Evolutionary conservation across 257 asterid genomes (phyloP).

Genomic region (Eustoma russellianum): DNA sequence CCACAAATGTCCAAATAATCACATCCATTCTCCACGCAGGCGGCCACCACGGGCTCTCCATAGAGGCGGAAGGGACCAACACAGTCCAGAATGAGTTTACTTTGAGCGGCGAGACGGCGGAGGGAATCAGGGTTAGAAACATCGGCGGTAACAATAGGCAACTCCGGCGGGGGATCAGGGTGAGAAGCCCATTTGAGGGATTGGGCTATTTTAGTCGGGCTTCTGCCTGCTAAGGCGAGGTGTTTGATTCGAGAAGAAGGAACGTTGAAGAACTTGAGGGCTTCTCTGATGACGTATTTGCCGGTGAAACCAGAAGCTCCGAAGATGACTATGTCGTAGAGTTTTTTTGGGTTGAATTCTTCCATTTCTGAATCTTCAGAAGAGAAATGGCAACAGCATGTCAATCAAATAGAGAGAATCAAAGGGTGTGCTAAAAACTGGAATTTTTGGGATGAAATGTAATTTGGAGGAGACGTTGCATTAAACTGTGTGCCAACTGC

Average conservation of each 20-base stretch:
- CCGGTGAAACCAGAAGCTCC: slow-evolving; percentile 98
- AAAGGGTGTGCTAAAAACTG: background rate
- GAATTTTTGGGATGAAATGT: background rate
- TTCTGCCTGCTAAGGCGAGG: slow-evolving; percentile 79
- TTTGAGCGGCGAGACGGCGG: slow-evolving; percentile 43
- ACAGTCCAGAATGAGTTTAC: slow-evolving; percentile 57
- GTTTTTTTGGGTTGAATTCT: background rate
- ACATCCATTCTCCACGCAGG: slow-evolving; percentile 68
- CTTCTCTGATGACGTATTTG: slow-evolving; percentile 70
- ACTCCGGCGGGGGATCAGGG: slow-evolving; percentile 37
- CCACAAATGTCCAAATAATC: slow-evolving; percentile 82
- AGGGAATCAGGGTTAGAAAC: slow-evolving; percentile 54
- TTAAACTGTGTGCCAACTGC: background rate
- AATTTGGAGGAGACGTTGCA: background rate
- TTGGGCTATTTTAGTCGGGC: slow-evolving; percentile 41
- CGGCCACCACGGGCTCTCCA: slow-evolving; percentile 77
- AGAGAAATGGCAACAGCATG: too few relatives aligned
- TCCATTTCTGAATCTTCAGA: background rate
- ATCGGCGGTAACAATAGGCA: slow-evolving; percentile 71
- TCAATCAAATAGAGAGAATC: too few relatives aligned
- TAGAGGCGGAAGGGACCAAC: slow-evolving; percentile 81
- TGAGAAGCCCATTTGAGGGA: slow-evolving; percentile 73
- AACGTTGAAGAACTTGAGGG: slow-evolving; percentile 63
- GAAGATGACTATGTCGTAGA: slow-evolving; percentile 52
- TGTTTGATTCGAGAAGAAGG: slow-evolving; percentile 60